These are phyloP conservation scores for Trichoderma atroviride DNA, from an alignment of 2,329 filamentous ascomycete species.

Conservation along the genomic window DNA sequence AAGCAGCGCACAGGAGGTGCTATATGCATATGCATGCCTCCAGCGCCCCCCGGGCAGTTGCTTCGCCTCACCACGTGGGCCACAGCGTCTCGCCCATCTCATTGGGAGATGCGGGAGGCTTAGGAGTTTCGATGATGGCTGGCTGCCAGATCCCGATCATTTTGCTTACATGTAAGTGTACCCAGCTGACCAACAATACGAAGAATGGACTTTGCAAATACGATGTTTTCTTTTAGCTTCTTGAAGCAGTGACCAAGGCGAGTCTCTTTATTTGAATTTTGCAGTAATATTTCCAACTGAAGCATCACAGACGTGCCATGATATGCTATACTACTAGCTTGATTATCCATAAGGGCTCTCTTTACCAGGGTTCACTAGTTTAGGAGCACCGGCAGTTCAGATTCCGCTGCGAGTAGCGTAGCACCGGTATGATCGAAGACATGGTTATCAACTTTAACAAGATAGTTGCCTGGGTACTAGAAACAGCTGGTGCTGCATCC, in stretches of 20 bases:
- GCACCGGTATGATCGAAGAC: neutral
- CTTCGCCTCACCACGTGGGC: conserved; percentile 15
- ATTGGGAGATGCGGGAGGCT: neutral
- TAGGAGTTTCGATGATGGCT: neutral
- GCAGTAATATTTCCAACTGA: neutral
- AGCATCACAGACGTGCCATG: neutral
- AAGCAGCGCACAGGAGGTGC: neutral
- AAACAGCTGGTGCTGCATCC: neutral
- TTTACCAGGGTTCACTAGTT: neutral
- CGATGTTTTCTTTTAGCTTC: neutral
- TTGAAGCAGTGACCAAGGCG: neutral
- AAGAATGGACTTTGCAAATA: neutral
- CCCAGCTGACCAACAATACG: neutral
- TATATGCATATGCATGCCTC: conserved; percentile 1
- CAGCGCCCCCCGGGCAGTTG: neutral
- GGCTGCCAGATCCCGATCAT: neutral
- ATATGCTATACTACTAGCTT: neutral
- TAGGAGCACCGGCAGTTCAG: neutral
- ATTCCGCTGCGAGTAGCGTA: neutral
- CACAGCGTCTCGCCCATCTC: neutral
- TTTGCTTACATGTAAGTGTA: neutral
- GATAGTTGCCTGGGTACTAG: neutral
- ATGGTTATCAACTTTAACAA: neutral
- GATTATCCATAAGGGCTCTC: neutral
- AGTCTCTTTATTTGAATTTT: neutral